Conservation (phyloP, 495 filamentous ascomycete genomes). For the Trichoderma reesei region DNA sequence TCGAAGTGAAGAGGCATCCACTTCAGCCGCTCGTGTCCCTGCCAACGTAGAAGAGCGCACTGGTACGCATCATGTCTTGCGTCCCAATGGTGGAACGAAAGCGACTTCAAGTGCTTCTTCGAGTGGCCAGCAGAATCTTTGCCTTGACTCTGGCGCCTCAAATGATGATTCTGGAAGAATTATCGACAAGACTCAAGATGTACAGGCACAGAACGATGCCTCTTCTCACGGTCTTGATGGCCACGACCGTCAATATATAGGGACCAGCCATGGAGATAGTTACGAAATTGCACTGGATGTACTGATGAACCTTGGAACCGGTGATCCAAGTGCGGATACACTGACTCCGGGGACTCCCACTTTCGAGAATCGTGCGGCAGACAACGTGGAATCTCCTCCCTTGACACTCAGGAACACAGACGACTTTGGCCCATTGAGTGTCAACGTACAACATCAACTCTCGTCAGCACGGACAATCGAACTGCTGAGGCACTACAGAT, state of each 20-base stretch:
- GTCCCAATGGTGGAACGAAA: not conserved
- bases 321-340: not conserved
- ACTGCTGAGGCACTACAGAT: conserved; percentile 12
- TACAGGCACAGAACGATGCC: not conserved
- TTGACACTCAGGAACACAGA: not conserved
- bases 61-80: not conserved
- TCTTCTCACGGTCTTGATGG: not conserved
- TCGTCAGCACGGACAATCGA: not conserved
- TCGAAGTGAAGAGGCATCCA: not conserved
- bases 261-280: not conserved
- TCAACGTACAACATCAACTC: not conserved
- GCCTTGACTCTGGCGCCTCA: not conserved
- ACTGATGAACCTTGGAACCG: conserved; percentile 4
- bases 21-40: not conserved
- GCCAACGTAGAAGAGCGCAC: not conserved
- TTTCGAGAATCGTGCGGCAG: not conserved
- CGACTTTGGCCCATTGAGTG: not conserved
- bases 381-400: not conserved
- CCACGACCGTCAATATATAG: not conserved
- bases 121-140: not conserved
- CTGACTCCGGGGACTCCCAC: not conserved
- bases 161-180: not conserved
- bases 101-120: not conserved
- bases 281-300: conserved; percentile 13
- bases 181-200: not conserved